Percentiles rank a stretch among this genome's conserved stretches.
These are phyloP conservation scores for Pichia californica DNA, from an alignment of 805 yeast species.

Conservation along the genomic window DNA sequence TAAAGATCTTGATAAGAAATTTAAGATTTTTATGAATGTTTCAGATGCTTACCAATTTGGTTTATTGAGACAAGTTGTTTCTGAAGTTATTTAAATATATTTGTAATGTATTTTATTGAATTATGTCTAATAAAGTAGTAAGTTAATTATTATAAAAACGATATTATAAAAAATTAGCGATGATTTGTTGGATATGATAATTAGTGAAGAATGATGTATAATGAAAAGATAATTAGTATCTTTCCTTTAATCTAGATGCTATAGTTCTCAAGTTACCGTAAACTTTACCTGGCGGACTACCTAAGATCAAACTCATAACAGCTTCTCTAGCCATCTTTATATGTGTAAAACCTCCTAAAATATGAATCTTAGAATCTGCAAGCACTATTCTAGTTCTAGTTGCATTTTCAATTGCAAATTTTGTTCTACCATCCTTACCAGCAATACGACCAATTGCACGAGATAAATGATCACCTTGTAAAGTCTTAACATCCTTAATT, in stretches of 20 bases:
- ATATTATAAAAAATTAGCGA: not conserved
- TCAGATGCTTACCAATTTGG: slow-evolving; percentile 56
- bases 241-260: slow-evolving; percentile 94
- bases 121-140: too few relatives aligned
- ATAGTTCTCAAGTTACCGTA: slow-evolving; percentile 96
- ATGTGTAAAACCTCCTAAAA: slow-evolving; percentile 94
- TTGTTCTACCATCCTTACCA: slow-evolving; percentile 98
- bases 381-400: slow-evolving; percentile 96
- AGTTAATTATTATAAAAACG: not conserved
- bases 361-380: slow-evolving; percentile 95
- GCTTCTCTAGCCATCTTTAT: slow-evolving; percentile 98
- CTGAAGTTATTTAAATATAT: slow-evolving; percentile 15
- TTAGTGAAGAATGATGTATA: too few relatives aligned
- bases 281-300: slow-evolving; percentile 98
- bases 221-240: slow-evolving; percentile 47
- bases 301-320: slow-evolving; percentile 88
- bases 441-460: slow-evolving; percentile 99
- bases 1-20: slow-evolving; percentile 37
- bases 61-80: slow-evolving; percentile 37
- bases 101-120: too few relatives aligned
- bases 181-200: too few relatives aligned
- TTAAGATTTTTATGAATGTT: slow-evolving; percentile 50
- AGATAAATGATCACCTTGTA: slow-evolving; percentile 92
- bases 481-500: slow-evolving; percentile 91
- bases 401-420: slow-evolving; percentile 97